These are phyloP conservation scores for Mycena vitilis DNA, from an alignment of 768 basidiomycete genomes.

Conservation along the genomic window DNA sequence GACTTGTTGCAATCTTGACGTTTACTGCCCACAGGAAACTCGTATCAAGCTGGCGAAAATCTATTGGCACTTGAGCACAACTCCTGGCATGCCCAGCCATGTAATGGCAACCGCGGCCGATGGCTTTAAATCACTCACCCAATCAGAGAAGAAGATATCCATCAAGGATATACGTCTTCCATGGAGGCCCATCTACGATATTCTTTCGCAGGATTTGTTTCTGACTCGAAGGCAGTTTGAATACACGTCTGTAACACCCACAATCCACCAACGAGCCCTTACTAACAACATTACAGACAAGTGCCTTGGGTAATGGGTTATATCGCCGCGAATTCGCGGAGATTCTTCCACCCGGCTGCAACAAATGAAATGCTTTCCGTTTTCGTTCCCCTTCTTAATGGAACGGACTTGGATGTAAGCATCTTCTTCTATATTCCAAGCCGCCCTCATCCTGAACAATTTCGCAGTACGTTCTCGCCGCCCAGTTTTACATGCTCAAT, in stretches of 20 bases:
- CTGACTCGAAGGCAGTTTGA: conserved; percentile 81
- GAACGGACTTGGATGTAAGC: conserved; percentile 77
- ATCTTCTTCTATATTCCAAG: conserved; percentile 28
- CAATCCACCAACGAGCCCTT: conserved; percentile 10
- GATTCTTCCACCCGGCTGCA: conserved; percentile 91
- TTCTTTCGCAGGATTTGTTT: conserved; percentile 81
- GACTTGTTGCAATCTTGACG: background rate
- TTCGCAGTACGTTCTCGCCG: conserved; percentile 74
- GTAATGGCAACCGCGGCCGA: conserved; percentile 76
- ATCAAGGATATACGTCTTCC: conserved; percentile 85
- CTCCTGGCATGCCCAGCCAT: conserved; percentile 81
- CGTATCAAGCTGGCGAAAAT: conserved; percentile 80
- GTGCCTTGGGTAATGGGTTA: conserved; percentile 83
- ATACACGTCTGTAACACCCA: conserved; percentile 66
- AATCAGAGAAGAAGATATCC: conserved; percentile 78
- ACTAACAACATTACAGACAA: conserved; percentile 56
- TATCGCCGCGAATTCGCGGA: conserved; percentile 72
- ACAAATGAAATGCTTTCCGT: conserved; percentile 90
- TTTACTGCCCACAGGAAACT: conserved; percentile 54
- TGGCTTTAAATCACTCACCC: conserved; percentile 66
- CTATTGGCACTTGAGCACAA: conserved; percentile 79
- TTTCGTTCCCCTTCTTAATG: conserved; percentile 84
- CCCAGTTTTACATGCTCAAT: conserved; percentile 87
- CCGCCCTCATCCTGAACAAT: conserved; percentile 1
- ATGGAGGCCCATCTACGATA: conserved; percentile 83